These are phyloP conservation scores for Tuber microsphaerosporum DNA, from an alignment of 495 filamentous ascomycete species.

Conservation along the genomic window DNA sequence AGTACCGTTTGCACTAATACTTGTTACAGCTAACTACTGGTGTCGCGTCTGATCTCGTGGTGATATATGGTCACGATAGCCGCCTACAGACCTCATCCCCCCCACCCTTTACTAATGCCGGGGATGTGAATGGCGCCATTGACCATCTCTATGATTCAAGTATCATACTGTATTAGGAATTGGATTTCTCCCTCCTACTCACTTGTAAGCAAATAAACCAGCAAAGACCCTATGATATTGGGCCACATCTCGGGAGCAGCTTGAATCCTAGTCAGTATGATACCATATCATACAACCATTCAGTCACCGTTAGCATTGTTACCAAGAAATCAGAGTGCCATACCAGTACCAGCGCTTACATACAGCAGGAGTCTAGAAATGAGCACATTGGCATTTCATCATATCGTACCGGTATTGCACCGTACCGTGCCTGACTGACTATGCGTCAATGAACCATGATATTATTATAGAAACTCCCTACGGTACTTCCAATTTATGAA, in stretches of 20 bases:
- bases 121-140: not conserved
- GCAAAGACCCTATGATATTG: not conserved
- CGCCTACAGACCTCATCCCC: not conserved
- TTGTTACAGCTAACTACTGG: no score
- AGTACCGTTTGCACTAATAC: not conserved
- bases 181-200: no score
- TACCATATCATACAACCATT: no score
- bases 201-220: not conserved
- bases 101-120: not conserved
- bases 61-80: not conserved
- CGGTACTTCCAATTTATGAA: no score
- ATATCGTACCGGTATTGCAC: not conserved
- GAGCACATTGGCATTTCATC: not conserved
- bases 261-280: not conserved
- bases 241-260: not conserved
- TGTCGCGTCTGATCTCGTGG: not conserved
- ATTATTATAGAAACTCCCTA: no score
- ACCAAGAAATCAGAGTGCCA: not conserved
- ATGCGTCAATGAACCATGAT: no score
- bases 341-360: no score
- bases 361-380: no score
- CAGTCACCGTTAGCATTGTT: no score
- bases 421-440: no score
- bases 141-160: not conserved
- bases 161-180: not conserved